Base-by-base conservation (phyloP, 2,329 filamentous ascomycete species). In the Colletotrichum gloeosporioides region DNA sequence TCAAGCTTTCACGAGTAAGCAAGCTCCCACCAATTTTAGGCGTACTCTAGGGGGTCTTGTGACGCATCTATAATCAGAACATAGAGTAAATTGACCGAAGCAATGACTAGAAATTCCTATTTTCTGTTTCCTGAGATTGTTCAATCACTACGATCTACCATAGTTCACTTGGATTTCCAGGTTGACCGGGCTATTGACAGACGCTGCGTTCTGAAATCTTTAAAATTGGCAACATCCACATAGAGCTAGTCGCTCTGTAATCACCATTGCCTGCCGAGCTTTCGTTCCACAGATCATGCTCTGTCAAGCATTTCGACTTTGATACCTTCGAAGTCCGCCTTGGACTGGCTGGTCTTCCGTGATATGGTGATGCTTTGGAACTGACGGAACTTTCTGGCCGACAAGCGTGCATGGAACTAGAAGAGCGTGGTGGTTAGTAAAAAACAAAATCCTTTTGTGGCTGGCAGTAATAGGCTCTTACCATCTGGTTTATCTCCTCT, bases 401-500 rank as follows among this genome's bases (percentile, higher is more conserved):
- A 31, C 4, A 62, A 16, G 18, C 59, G 59, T 13, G 59, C 59
- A 22, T 62, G n/a, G 32, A 62, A 34, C 59, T 34, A 22, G 3
- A 2, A 13, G 6, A 34, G 0, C 3, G 29, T 4, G 6, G n/a
- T 5, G 4, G 2, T 62, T 2, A 62, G 59, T n/a, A n/a, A n/a
- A 18, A 13, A 25, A 2, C 1, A n/a, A 27, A 34, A 15, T 1
- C 6, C 4, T n/a, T 4, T 9, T 8, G 13, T 3, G 7, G 3
- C 7, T 4, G 29, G 18, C 15, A 31, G 3, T 2, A n/a, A 22
- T n/a, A 1, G 0, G 10, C 0, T 31, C 29, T 34, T 34, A 32
- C 59, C 59, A 62, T 62, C 12, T 62, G 59, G 6, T 62, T 34
- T 5, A 62, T 62, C 1, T 34, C 59, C 8, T 62, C 59, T 0